Evolutionary conservation across 2,329 filamentous ascomycete genomes (phyloP).

Genomic region (Sclerotinia borealis): DNA sequence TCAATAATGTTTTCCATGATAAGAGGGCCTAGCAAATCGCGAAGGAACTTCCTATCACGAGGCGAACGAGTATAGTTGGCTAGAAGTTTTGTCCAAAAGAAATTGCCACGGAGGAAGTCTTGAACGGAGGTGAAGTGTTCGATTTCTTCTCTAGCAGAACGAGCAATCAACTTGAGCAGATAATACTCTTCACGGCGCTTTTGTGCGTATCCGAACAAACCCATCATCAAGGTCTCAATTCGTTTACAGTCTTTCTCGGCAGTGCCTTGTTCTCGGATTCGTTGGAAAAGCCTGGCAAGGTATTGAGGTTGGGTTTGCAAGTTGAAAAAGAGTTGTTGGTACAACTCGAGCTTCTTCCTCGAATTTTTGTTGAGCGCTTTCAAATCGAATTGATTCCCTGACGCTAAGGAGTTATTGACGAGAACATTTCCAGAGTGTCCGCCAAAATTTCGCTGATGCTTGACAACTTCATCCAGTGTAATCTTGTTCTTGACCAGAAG

Average conservation of each 20-base stretch:
- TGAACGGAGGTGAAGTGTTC: constrained; percentile 66
- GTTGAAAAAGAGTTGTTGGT: constrained; percentile 96
- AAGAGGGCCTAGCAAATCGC: constrained; percentile 76
- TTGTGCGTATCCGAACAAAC: constrained; percentile 92
- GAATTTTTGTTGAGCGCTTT: constrained; percentile 98
- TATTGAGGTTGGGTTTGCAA: constrained; percentile 96
- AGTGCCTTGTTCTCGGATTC: constrained; percentile 74
- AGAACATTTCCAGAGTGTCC: constrained; percentile 80
- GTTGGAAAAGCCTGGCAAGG: constrained; percentile 79
- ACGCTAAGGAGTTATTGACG: constrained; percentile 81
- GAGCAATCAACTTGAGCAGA: constrained; percentile 77
- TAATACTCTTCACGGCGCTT: constrained; percentile 97
- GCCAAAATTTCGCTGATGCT: constrained; percentile 93
- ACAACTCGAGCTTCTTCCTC: constrained; percentile 88
- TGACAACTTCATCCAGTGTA: constrained; percentile 93
- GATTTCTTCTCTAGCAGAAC: constrained; percentile 81
- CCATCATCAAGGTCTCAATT: constrained; percentile 91
- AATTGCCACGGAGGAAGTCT: constrained; percentile 83
- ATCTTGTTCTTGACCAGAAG: constrained; percentile 99
- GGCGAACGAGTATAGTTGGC: constrained; percentile 85
- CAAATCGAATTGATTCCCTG: constrained; percentile 87
- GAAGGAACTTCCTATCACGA: constrained; percentile 84
- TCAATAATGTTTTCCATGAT: constrained; percentile 91
- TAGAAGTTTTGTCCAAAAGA: constrained; percentile 87
- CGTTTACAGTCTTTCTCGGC: constrained; percentile 89